Evolutionary conservation across 2,329 filamentous ascomycete species (phyloP).

Genomic region (Microcyclospora pomicola): DNA sequence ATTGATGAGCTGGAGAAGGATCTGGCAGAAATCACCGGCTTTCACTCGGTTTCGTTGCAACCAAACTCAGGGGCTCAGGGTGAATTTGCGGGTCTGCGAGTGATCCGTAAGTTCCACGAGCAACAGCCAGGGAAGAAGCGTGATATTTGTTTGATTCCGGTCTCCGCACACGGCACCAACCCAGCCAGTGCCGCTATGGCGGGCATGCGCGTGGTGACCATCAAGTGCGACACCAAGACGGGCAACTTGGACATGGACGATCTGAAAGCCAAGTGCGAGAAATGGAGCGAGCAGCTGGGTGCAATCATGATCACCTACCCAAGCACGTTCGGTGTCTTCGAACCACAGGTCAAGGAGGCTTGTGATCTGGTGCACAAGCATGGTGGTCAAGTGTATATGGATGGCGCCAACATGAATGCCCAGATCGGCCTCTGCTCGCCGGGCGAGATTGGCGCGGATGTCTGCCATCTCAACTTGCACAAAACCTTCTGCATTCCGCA

Average conservation of each 20-base stretch:
- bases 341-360: constrained; percentile 73
- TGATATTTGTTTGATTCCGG: constrained; percentile 86
- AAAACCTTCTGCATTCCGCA: constrained; percentile 99
- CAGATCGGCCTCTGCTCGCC: constrained; percentile 93
- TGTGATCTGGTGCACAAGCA: constrained; percentile 75
- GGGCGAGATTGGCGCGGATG: constrained; percentile 87
- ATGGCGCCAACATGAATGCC: constrained; percentile 96
- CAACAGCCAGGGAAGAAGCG: constrained; percentile 53
- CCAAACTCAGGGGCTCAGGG: constrained; percentile 94
- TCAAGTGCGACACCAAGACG: constrained; percentile 78
- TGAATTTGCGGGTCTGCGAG: constrained; percentile 79
- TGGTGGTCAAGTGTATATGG: constrained; percentile 95
- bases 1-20: constrained; percentile 61
- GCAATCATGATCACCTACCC: constrained; percentile 98
- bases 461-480: constrained; percentile 94
- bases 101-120: constrained; percentile 75
- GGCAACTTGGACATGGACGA: constrained; percentile 84
- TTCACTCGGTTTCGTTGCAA: constrained; percentile 78
- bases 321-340: constrained; percentile 88
- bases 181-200: constrained; percentile 91
- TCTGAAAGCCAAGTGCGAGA: constrained; percentile 74
- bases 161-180: constrained; percentile 92
- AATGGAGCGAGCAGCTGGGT: constrained; percentile 70
- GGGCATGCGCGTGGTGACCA: constrained; percentile 80
- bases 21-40: constrained; percentile 71